Base-by-base conservation (phyloP, 768 basidiomycete species). In the Chiua virens region DNA sequence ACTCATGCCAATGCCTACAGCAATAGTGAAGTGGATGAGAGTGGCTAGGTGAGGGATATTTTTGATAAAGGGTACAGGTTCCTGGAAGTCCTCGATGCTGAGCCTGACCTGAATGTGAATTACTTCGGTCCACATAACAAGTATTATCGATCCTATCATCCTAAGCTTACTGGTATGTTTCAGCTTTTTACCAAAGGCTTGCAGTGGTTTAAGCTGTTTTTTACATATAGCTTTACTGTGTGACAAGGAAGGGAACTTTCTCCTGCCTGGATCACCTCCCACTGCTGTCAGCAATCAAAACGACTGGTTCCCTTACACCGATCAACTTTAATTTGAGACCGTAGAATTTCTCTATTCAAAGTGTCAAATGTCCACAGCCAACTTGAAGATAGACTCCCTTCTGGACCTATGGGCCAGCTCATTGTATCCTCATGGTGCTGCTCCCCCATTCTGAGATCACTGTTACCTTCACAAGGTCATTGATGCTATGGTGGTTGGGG, bases 391-490 rank as follows among this genome's bases (percentile, higher is more conserved):
- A 8, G 49, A 64, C 35, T 34, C 48, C 4, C 51, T 62, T 17
- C 51, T 63, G 11, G 47, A 56, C 21, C 57, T 64, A 9, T 62
- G 59, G 58, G 58, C 44, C 0, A 52, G 55, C 5, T 44, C 56
- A 39, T 47, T 63, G 0, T 49, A 57, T 18, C 32, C 40, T 4
- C 37, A 54, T 25, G 47, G 42, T 11, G 46, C 54, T 18, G 46
- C 39, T n/a, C 48, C 49, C 44, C 73, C 73, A 1, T 70, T 68
- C 42, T 23, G 44, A 1, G 40, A 61, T 39, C 45, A 61, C 45
- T 42, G 50, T 8, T 52, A 71, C 25, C 17, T 71, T 1, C 59
- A 60, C 30, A 25, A 49, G 2, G 53, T 62, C 0, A 71, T 73
- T 42, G 65, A 73, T 44, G 23, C 49, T 0, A 67, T 59, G 1